A percentile compares a stretch with the other conserved stretches of the same genome.
These are phyloP conservation scores for Pluteus cervinus DNA, from an alignment of 768 basidiomycete genomes.

Conservation along the genomic window DNA sequence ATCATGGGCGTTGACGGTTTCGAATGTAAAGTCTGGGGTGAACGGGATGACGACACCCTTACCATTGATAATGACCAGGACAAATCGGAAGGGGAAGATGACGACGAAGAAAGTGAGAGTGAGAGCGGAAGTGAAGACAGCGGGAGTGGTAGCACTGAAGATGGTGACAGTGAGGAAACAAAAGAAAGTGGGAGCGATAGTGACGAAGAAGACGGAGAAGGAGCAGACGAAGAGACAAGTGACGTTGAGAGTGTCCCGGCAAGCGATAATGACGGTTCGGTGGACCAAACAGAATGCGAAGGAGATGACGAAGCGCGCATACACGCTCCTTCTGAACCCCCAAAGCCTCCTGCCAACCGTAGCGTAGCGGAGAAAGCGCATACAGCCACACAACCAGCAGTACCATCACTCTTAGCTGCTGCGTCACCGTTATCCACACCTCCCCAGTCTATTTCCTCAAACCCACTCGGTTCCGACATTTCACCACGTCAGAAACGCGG, in stretches of 20 bases:
- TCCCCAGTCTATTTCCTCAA: slow-evolving; percentile 9
- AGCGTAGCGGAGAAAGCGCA: too few relatives aligned
- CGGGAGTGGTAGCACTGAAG: too few relatives aligned
- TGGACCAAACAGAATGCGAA: too few relatives aligned
- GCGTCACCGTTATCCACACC: slow-evolving; percentile 12
- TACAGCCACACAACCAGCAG: too few relatives aligned
- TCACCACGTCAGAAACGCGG: too few relatives aligned
- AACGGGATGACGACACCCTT: slow-evolving; percentile 18
- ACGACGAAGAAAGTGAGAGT: too few relatives aligned
- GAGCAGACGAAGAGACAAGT: slow-evolving; percentile 10
- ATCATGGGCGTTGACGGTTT: slow-evolving; percentile 61
- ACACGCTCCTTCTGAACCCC: too few relatives aligned
- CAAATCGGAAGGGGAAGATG: slow-evolving; percentile 14
- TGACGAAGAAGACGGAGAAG: slow-evolving; percentile 19
- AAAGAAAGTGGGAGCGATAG: too few relatives aligned
- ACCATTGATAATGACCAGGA: slow-evolving; percentile 8
- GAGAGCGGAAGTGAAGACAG: too few relatives aligned
- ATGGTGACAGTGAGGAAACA: slow-evolving; percentile 16
- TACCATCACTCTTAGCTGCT: slow-evolving; percentile 2
- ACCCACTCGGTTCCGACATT: too few relatives aligned
- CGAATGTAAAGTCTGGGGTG: slow-evolving; percentile 41
- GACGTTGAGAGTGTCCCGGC: slow-evolving; percentile 10
- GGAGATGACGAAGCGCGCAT: too few relatives aligned
- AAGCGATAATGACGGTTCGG: slow-evolving; percentile 9
- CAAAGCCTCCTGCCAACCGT: too few relatives aligned